Percentiles rank a stretch among this genome's conserved stretches.
These are phyloP conservation scores for Trichosanthes truncata DNA, from an alignment of 306 rosid species.

Conservation along the genomic window DNA sequence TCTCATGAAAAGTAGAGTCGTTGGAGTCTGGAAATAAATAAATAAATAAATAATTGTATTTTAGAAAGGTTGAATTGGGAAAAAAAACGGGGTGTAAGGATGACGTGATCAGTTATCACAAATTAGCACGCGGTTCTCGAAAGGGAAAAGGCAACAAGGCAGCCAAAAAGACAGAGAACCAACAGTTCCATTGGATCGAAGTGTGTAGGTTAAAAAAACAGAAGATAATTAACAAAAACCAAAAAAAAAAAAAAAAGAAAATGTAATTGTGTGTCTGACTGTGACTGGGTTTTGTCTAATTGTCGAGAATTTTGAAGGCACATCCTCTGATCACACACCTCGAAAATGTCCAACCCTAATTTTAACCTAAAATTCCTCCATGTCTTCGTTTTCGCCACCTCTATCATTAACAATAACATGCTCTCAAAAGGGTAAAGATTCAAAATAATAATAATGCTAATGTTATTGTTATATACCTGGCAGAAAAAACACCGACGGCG, in stretches of 20 bases:
- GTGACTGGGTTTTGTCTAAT: conserved; percentile 51
- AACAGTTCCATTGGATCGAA: conserved; percentile 39
- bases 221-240: background rate
- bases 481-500: background rate
- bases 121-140: conserved; percentile 58
- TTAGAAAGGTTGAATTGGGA: no score
- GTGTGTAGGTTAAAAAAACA: conserved; percentile 14
- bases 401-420: background rate
- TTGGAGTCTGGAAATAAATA: background rate
- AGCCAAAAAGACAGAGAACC: conserved; percentile 25
- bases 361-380: background rate
- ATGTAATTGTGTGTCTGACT: no score
- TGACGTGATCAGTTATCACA: conserved; percentile 66
- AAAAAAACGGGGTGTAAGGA: conserved; percentile 13
- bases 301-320: conserved; percentile 66
- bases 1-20: background rate
- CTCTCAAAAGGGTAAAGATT: background rate
- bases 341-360: background rate
- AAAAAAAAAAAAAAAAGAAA: background rate
- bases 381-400: background rate
- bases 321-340: background rate
- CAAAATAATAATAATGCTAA: background rate
- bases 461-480: background rate
- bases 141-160: conserved; percentile 41
- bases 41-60: background rate